Base-by-base conservation (phyloP, 495 filamentous ascomycete genomes). In the Penicillium odoratum region DNA sequence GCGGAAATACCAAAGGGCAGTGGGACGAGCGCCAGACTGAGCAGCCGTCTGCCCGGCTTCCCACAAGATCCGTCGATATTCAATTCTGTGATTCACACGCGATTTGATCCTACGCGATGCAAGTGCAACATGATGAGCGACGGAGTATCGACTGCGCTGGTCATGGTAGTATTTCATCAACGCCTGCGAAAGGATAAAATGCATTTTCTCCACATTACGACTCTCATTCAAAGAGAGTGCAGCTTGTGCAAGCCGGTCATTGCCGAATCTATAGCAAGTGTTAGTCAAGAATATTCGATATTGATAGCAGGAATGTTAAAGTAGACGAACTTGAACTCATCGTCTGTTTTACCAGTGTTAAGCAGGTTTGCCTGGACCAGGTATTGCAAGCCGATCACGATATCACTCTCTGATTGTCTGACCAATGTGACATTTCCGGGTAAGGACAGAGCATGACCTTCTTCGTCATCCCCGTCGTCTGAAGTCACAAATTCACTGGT, bases 191-290 rank as follows among this genome's bases (percentile, higher is more conserved):
- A 96, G 88, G 43, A 90, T 81, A 58, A 90, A 96, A 71, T 97
- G 91, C 92, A 96, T 96, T 64, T 86, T 87, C 50, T 83, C 74
- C 25, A 83, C 75, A 55, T 89, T 83, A 28, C 72, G 73, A 58
- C 83, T 86, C 73, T 92, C 87, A 40, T 80, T 84, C 52, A 96
- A 75, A 3, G 76, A 72, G n/a, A 83, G 77, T 10, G 90, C 86
- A 28, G 90, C 91, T 69, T 87, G 85, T 33, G 90, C 77, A 66
- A 93, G 91, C 42, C 91, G 82, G 69, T 97, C 92, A 69, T 97
- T 91, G 33, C 83, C 83, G 64, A 95, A 95, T 30, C 86, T 86
- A 65, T 33, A 62, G 44, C 44, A 16, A 30, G 11, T 1, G 48
- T 63, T 50, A 60, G 57, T 43, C 2, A 55, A 43, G 7, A 38